Evolutionary conservation across 805 yeast genomes (phyloP).

Genomic region (Wickerhamiella kurtzmanii): DNA sequence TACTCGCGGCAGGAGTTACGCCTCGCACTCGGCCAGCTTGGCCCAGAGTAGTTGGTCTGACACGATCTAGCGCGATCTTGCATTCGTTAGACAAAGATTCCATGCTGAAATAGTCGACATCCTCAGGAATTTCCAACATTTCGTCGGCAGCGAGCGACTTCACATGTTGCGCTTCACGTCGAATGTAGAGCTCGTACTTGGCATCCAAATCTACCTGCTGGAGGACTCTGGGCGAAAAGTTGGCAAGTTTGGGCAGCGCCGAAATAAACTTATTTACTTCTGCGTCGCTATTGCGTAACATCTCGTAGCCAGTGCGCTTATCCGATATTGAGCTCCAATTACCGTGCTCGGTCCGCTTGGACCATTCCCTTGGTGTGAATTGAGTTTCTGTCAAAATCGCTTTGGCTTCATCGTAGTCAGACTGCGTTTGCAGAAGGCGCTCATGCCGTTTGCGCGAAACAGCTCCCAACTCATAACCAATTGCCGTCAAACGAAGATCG

Average conservation of each 20-base stretch:
- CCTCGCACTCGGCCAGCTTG: constrained; percentile 94
- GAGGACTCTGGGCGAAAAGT: constrained; percentile 33
- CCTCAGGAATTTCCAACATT: constrained; percentile 49
- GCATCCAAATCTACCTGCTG: constrained; percentile 65
- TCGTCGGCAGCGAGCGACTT: constrained; percentile 79
- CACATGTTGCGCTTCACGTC: constrained; percentile 56
- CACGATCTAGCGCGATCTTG: constrained; percentile 48
- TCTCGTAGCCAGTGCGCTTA: constrained; percentile 22
- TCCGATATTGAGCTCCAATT: constrained; percentile 40
- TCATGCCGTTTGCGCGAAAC: constrained; percentile 48
- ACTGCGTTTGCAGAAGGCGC: constrained; percentile 33
- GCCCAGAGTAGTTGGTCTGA: constrained; percentile 82
- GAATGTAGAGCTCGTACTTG: constrained; percentile 66
- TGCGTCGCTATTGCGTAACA: constrained; percentile 44
- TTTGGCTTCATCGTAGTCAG: constrained; percentile 32
- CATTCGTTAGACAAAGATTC: constrained; percentile 68
- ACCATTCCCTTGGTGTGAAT: constrained; percentile 54
- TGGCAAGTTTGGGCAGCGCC: constrained; percentile 29
- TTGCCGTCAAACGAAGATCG: constrained; percentile 63
- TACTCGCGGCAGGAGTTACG: constrained; percentile 82
- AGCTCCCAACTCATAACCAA: constrained; percentile 54
- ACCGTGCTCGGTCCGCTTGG: constrained; percentile 29
- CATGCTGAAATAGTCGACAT: constrained; percentile 46
- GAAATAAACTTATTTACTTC: constrained; percentile 37
- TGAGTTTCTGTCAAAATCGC: constrained; percentile 33